A percentile compares a stretch with the other conserved stretches of the same genome.
Conservation (phyloP, 495 filamentous ascomycete genomes). For the Aspergillus bertholletiae region DNA sequence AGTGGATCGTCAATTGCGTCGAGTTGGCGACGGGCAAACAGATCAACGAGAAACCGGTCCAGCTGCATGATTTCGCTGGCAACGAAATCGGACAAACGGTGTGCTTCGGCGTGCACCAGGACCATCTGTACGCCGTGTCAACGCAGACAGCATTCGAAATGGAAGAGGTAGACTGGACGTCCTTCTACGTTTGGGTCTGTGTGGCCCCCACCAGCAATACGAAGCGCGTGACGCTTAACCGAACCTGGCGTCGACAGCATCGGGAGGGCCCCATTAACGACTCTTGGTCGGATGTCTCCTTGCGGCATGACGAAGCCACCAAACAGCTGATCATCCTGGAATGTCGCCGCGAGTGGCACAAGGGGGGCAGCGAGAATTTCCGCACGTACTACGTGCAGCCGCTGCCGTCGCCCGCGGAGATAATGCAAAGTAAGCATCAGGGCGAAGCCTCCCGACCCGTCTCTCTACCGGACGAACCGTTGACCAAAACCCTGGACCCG, state of each 20-base stretch:
- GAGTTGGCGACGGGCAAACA: slow-evolving; percentile 40
- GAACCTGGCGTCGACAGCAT: slow-evolving; percentile 65
- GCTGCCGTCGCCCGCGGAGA: slow-evolving; percentile 45
- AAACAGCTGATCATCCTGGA: slow-evolving; percentile 62
- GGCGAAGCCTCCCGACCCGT: slow-evolving; percentile 4
- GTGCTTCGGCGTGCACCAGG: slow-evolving; percentile 68
- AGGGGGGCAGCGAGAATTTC: slow-evolving; percentile 54
- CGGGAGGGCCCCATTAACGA: slow-evolving; percentile 75
- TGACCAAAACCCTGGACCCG: slow-evolving; percentile 25
- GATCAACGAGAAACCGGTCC: slow-evolving; percentile 27
- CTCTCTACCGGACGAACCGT: slow-evolving; percentile 26
- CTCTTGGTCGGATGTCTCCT: slow-evolving; percentile 65
- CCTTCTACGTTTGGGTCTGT: slow-evolving; percentile 67
- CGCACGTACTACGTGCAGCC: slow-evolving; percentile 67
- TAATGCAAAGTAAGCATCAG: slow-evolving; percentile 10
- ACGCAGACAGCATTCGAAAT: slow-evolving; percentile 61
- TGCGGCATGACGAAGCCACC: slow-evolving; percentile 61
- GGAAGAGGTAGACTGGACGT: slow-evolving; percentile 65
- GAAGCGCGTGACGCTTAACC: slow-evolving; percentile 27
- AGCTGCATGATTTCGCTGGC: slow-evolving; percentile 53
- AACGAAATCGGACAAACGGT: slow-evolving; percentile 64
- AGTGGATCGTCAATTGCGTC: slow-evolving; percentile 61
- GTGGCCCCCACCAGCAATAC: slow-evolving; percentile 41
- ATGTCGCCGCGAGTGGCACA: slow-evolving; percentile 66
- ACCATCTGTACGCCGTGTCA: slow-evolving; percentile 70